Percentiles rank a stretch among this genome's conserved stretches.
phyloP scores from a whole-genome alignment of 225 moss, liverwort and hornwort species.

The Thuidium tamariscinum region DNA sequence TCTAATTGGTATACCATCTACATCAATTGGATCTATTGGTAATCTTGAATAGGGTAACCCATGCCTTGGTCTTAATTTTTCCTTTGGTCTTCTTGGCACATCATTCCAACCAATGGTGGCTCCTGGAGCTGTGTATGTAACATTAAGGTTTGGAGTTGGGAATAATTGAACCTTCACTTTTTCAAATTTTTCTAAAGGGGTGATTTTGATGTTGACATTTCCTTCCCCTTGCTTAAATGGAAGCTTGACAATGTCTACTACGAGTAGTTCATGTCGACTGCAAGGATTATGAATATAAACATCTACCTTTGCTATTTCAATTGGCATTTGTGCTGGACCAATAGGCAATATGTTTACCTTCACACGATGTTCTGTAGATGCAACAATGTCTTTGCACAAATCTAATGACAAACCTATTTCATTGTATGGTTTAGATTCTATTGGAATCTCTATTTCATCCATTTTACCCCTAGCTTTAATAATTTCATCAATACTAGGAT shows the following conservation, averaged over 20 bases:
- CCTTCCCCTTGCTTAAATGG: conserved; percentile 5
- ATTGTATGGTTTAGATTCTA: neutral
- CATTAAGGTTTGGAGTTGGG: neutral
- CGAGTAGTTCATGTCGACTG: neutral
- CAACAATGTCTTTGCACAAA: neutral
- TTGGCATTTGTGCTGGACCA: neutral
- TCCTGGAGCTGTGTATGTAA: neutral
- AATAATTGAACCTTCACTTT: neutral
- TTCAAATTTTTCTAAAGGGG: neutral
- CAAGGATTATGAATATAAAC: neutral
- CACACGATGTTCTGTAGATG: neutral
- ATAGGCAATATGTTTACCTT: neutral
- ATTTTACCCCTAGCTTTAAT: neutral
- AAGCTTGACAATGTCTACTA: neutral
- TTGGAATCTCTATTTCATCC: neutral
- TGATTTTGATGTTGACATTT: conserved; percentile 15
- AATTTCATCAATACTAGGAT: conserved; percentile 11
- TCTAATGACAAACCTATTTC: conserved; percentile 5
- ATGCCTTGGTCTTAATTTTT: neutral
- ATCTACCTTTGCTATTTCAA: neutral
- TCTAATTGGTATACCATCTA: neutral
- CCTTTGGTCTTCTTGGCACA: conserved; percentile 6
- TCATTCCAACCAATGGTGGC: neutral
- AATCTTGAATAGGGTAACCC: neutral
- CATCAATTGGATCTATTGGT: neutral